phyloP scores from a whole-genome alignment of 805 yeast species.

The Metschnikowia chrysomelidarum region DNA sequence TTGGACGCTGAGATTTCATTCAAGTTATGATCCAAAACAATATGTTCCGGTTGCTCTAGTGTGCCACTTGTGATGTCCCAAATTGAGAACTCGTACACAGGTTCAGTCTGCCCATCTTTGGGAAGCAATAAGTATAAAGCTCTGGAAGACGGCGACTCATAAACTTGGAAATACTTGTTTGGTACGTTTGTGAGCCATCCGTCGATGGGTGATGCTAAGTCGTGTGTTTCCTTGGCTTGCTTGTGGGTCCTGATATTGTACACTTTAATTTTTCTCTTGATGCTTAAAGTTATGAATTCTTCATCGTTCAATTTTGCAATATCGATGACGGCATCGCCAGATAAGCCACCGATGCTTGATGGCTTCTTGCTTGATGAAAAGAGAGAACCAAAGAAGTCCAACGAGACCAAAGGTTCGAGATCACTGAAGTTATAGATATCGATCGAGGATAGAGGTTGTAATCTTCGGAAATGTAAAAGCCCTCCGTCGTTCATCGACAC shows the following conservation, averaged over 20 bases:
- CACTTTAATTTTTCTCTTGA: slow-evolving; percentile 51
- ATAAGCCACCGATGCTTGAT: slow-evolving; percentile 34
- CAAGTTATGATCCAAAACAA: slow-evolving; percentile 4
- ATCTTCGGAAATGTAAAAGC: slow-evolving; percentile 51
- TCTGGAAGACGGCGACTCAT: background rate
- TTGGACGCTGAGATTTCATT: background rate
- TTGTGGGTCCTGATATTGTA: slow-evolving; percentile 53
- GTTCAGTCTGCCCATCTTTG: too few relatives aligned
- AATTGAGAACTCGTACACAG: slow-evolving; percentile 21
- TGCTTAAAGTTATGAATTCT: slow-evolving; percentile 49
- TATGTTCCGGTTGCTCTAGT: background rate
- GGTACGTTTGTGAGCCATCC: slow-evolving; percentile 33
- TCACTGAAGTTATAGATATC: slow-evolving; percentile 57
- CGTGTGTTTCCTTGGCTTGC: slow-evolving; percentile 11
- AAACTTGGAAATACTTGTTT: slow-evolving; percentile 27
- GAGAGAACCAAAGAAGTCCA: slow-evolving; percentile 27
- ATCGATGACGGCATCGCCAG: slow-evolving; percentile 44
- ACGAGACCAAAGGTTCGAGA: slow-evolving; percentile 30
- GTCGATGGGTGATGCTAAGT: slow-evolving; percentile 22
- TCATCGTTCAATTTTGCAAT: slow-evolving; percentile 35
- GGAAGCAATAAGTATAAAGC: slow-evolving; percentile 14
- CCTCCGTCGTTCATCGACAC: slow-evolving; percentile 79
- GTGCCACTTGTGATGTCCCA: slow-evolving; percentile 22
- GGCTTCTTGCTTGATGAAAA: slow-evolving; percentile 17
- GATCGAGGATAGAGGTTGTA: slow-evolving; percentile 31